Percentiles rank a stretch among this genome's conserved stretches.
These are phyloP conservation scores for Paramarasmius palmivorus DNA, from an alignment of 1,284 basidiomycete species.

Conservation along the genomic window DNA sequence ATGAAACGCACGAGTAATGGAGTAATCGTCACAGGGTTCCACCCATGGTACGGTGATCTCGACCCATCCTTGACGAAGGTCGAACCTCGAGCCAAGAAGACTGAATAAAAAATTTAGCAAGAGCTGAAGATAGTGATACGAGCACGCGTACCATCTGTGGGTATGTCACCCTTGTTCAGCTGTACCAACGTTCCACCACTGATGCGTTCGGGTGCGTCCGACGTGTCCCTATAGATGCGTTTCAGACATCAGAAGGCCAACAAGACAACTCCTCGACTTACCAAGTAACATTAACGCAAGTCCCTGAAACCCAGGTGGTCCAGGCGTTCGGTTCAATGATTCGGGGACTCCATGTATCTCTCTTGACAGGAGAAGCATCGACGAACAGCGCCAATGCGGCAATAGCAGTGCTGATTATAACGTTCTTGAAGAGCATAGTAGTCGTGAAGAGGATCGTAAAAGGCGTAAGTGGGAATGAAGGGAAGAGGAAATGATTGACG, in stretches of 20 bases:
- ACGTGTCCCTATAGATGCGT: too few relatives aligned
- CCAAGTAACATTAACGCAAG: constrained; percentile 4
- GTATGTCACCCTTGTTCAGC: neutral
- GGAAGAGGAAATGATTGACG: too few relatives aligned
- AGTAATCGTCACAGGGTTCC: neutral
- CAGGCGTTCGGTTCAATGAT: neutral
- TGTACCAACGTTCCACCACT: neutral
- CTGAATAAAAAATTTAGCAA: too few relatives aligned
- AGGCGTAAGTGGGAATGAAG: too few relatives aligned
- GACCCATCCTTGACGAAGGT: too few relatives aligned
- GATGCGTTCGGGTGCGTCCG: neutral
- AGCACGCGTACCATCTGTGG: neutral
- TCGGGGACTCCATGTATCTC: neutral
- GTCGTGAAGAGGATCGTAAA: too few relatives aligned
- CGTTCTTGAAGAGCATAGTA: too few relatives aligned
- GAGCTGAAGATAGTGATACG: neutral
- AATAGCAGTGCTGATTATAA: too few relatives aligned
- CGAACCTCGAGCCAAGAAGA: too few relatives aligned
- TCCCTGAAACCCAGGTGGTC: neutral
- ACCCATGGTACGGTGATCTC: neutral
- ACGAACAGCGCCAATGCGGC: neutral
- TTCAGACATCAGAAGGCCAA: too few relatives aligned
- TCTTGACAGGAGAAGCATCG: neutral
- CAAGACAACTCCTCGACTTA: too few relatives aligned
- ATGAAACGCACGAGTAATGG: neutral